A percentile compares a stretch with the other conserved stretches of the same genome.
Evolutionary conservation across 2,329 filamentous ascomycete genomes (phyloP).

Genomic region (Sporothrix globosa): DNA sequence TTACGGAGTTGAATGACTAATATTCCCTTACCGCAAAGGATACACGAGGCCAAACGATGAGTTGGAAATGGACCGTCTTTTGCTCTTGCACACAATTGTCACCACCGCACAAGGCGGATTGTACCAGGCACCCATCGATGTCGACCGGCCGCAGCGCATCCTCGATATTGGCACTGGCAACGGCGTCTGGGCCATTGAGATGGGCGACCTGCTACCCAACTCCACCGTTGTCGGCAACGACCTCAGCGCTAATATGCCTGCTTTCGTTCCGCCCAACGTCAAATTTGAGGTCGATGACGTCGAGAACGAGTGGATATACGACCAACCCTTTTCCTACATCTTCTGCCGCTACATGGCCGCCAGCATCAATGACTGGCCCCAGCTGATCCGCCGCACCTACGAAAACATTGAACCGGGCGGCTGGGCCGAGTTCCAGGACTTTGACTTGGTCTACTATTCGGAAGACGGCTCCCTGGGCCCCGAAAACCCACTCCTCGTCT

Average conservation of each 20-base stretch:
- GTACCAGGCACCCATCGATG: conserved; percentile 31
- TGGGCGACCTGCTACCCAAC: conserved; percentile 32
- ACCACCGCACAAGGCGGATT: conserved; percentile 26
- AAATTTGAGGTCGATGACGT: conserved; percentile 38
- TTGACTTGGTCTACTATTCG: conserved; percentile 34
- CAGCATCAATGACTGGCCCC: conserved; percentile 36
- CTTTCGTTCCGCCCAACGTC: conserved; percentile 37
- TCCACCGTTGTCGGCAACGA: conserved; percentile 37
- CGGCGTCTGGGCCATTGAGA: conserved; percentile 33
- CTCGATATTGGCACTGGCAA: conserved; percentile 35
- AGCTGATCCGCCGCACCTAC: conserved; percentile 31
- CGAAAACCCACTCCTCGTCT: conserved; percentile 30
- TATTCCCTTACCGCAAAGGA: neutral
- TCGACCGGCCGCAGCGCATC: conserved; percentile 25
- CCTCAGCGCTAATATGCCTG: conserved; percentile 37
- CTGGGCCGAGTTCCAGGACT: conserved; percentile 39
- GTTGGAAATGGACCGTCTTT: conserved; percentile 35
- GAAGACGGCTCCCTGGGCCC: conserved; percentile 35
- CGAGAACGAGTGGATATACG: conserved; percentile 36
- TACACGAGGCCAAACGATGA: conserved; percentile 48
- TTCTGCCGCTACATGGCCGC: conserved; percentile 35
- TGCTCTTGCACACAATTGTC: conserved; percentile 32
- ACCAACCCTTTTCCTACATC: conserved; percentile 35
- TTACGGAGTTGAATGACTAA: neutral
- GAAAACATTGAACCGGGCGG: conserved; percentile 38